A percentile compares a stretch with the other conserved stretches of the same genome.
These are phyloP conservation scores for Panicum miliaceum DNA, from an alignment of 176 grass and related monocot species.

Conservation along the genomic window DNA sequence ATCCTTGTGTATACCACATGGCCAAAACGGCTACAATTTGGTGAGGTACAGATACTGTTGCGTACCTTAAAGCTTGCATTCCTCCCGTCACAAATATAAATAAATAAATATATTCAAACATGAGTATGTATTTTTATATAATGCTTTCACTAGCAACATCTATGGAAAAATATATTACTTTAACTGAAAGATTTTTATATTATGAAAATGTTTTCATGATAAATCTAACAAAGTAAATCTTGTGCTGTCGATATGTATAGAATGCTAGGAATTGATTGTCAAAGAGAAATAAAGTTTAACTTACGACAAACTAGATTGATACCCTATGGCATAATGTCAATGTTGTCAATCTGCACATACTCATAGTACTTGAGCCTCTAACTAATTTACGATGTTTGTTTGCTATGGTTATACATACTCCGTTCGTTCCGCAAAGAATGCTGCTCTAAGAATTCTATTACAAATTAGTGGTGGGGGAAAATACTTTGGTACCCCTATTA, in stretches of 20 bases:
- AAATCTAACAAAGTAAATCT: neutral
- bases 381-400: too few species aligned
- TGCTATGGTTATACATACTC: too few species aligned
- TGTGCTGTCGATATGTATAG: neutral
- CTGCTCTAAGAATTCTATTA: too few species aligned
- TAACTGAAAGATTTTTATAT: neutral
- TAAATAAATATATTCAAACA: neutral
- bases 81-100: neutral
- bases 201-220: neutral
- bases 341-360: too few species aligned
- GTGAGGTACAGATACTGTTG: neutral
- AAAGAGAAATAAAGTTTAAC: neutral
- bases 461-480: too few species aligned
- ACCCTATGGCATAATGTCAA: too few species aligned
- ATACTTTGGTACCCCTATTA: too few species aligned
- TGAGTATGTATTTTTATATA: neutral
- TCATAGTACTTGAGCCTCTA: too few species aligned
- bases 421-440: too few species aligned
- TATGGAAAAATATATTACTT: neutral
- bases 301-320: neutral
- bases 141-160: neutral
- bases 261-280: too few species aligned
- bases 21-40: neutral
- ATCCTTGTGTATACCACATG: neutral
- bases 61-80: neutral